A percentile compares a stretch with the other conserved stretches of the same genome.
Conservation (phyloP, 257 asterid species). For the Thymus mandschuricus region DNA sequence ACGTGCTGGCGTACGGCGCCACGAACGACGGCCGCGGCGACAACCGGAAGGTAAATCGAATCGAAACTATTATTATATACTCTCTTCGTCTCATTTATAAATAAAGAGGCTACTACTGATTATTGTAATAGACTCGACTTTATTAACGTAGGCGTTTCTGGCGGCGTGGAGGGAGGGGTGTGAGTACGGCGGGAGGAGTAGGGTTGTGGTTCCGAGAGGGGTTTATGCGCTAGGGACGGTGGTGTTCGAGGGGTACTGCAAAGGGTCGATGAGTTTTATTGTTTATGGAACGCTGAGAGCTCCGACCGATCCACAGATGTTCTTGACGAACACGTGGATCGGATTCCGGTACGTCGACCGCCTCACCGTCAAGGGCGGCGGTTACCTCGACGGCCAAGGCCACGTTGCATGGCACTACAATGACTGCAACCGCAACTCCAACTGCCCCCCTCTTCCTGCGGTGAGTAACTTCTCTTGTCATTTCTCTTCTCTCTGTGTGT, state of each 20-base stretch:
- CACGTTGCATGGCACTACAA: slow-evolving; percentile 66
- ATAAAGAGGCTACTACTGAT: too few species aligned
- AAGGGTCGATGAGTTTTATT: slow-evolving; percentile 34
- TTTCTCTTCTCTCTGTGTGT: too few species aligned
- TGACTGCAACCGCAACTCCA: slow-evolving; percentile 51
- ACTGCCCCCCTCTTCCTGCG: slow-evolving; percentile 62
- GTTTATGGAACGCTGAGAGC: slow-evolving; percentile 58
- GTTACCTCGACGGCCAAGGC: slow-evolving; percentile 76
- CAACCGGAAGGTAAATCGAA: slow-evolving; percentile 17
- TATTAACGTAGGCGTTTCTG: slow-evolving; percentile 52
- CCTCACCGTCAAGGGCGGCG: slow-evolving; percentile 65
- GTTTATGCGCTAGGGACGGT: slow-evolving; percentile 43
- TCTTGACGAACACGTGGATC: slow-evolving; percentile 60
- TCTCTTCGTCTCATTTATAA: too few species aligned
- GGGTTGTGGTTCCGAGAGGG: slow-evolving; percentile 55
- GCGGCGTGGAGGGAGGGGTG: slow-evolving; percentile 74
- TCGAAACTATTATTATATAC: not conserved
- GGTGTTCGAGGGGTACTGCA: slow-evolving; percentile 62
- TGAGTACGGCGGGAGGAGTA: slow-evolving; percentile 42
- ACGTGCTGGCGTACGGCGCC: slow-evolving; percentile 63
- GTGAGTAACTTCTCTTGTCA: slow-evolving; percentile 27
- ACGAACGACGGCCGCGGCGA: slow-evolving; percentile 28
- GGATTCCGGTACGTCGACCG: slow-evolving; percentile 55
- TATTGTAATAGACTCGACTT: too few species aligned
- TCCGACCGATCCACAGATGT: slow-evolving; percentile 39